Conservation (phyloP, 2,329 filamentous ascomycete genomes). For the Exutisphaerella laricina region DNA sequence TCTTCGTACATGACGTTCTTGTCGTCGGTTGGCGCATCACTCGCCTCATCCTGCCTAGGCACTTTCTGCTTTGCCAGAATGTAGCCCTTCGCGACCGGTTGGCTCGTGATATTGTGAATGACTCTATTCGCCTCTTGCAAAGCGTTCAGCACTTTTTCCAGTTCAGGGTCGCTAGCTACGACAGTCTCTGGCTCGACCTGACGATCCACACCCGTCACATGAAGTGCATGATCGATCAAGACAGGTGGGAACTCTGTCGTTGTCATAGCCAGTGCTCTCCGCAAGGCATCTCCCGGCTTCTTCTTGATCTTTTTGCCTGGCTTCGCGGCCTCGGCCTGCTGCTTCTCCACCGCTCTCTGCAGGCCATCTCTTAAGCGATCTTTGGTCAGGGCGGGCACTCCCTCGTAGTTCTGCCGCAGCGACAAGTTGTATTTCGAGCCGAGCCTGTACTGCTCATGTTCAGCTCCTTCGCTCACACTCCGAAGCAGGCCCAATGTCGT, state of each 20-base stretch:
- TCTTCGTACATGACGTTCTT: conserved; percentile 72
- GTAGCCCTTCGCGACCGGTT: conserved; percentile 67
- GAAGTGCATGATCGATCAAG: conserved; percentile 78
- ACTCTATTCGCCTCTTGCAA: conserved; percentile 66
- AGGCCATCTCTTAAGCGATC: conserved; percentile 67
- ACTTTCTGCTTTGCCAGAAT: conserved; percentile 66
- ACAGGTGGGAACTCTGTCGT: conserved; percentile 87
- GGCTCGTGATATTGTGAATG: conserved; percentile 62
- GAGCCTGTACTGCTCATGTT: conserved; percentile 74
- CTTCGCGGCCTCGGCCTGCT: conserved; percentile 46
- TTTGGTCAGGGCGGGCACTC: conserved; percentile 67
- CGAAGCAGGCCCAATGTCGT: conserved; percentile 77
- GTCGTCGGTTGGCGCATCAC: conserved; percentile 38
- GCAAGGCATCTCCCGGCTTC: conserved; percentile 68
- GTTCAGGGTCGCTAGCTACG: conserved; percentile 56
- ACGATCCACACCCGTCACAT: conserved; percentile 63
- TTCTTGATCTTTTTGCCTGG: conserved; percentile 63
- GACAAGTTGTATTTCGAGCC: conserved; percentile 75
- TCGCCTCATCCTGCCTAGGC: conserved; percentile 25
- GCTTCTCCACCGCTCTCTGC: conserved; percentile 57
- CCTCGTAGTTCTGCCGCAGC: conserved; percentile 75
- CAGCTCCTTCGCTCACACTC: conserved; percentile 71
- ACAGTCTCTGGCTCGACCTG: conserved; percentile 63
- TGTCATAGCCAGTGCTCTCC: conserved; percentile 73
- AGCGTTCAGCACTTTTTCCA: conserved; percentile 63